Percentiles rank a stretch among this genome's conserved stretches.
These are phyloP conservation scores for Cryptococcus sp. DNA, from an alignment of 1,284 basidiomycete species.

Conservation along the genomic window DNA sequence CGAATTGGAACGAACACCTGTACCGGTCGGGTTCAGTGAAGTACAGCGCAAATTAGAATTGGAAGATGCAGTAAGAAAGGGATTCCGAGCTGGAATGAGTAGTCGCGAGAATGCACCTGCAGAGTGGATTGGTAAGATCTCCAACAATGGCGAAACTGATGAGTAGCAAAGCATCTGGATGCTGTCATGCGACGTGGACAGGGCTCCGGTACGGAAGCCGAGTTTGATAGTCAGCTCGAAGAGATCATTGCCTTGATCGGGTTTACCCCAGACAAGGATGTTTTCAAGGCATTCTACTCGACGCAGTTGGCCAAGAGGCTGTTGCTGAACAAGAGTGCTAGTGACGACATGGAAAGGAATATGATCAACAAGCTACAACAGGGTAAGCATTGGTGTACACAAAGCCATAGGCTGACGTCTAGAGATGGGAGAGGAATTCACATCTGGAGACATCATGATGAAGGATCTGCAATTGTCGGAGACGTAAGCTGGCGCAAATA, in stretches of 20 bases:
- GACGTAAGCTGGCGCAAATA: constrained; percentile 27
- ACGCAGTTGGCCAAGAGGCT: constrained; percentile 83
- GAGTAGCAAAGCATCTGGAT: constrained; percentile 77
- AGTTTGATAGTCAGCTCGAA: constrained; percentile 68
- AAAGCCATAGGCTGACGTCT: no score
- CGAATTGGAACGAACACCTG: constrained; percentile 2
- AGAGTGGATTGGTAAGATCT: constrained; percentile 66
- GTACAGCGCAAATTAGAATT: constrained; percentile 27
- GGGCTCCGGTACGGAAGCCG: constrained; percentile 62
- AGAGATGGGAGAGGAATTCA: constrained; percentile 51
- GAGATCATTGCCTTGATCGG: constrained; percentile 77
- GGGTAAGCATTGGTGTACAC: constrained; percentile 56
- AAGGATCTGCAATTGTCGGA: constrained; percentile 47
- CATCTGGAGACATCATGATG: constrained; percentile 50
- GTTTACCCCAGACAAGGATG: constrained; percentile 80
- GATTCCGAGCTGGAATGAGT: constrained; percentile 78
- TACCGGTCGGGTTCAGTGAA: constrained; percentile 4
- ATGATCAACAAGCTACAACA: constrained; percentile 87
- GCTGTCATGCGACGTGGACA: constrained; percentile 80
- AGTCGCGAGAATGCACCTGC: constrained; percentile 80
- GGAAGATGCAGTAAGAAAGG: constrained; percentile 55
- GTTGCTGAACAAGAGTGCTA: constrained; percentile 78
- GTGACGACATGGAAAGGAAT: constrained; percentile 82
- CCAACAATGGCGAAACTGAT: constrained; percentile 2
- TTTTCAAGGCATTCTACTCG: constrained; percentile 93